These are phyloP conservation scores for Oryza brachyantha DNA, from an alignment of 176 grass and related monocot genomes.

Conservation along the genomic window DNA sequence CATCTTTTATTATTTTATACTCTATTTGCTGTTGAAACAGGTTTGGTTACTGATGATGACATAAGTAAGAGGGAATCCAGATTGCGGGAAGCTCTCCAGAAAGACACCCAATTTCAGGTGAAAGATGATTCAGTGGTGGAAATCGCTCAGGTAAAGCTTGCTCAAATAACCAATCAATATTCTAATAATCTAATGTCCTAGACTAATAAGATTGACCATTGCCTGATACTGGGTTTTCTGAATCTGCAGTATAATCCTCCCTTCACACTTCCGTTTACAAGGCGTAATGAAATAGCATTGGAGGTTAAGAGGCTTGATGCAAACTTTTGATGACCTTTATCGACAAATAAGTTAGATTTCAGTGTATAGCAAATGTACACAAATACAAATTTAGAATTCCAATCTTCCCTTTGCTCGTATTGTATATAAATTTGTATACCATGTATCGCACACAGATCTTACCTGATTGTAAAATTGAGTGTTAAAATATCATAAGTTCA, in stretches of 20 bases:
- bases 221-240: slow-evolving; percentile 32
- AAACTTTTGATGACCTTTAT: slow-evolving; percentile 24
- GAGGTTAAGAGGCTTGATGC: slow-evolving; percentile 66
- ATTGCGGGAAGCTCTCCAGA: slow-evolving; percentile 56
- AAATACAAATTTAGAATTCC: not conserved
- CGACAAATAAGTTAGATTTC: not conserved
- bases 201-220: slow-evolving; percentile 3
- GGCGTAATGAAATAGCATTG: slow-evolving; percentile 85
- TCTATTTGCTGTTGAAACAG: slow-evolving; percentile 37
- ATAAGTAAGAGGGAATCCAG: slow-evolving; percentile 55
- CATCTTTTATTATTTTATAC: not conserved
- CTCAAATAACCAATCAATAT: not conserved
- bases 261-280: slow-evolving; percentile 85
- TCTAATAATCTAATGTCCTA: slow-evolving; percentile 23
- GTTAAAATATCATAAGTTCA: not conserved
- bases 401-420: not conserved
- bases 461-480: not conserved
- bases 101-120: slow-evolving; percentile 56
- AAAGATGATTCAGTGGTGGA: slow-evolving; percentile 64
- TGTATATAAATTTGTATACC: not conserved
- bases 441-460: slow-evolving; percentile 1
- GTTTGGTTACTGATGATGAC: slow-evolving; percentile 86
- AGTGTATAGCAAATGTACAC: not conserved
- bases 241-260: slow-evolving; percentile 85
- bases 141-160: slow-evolving; percentile 75